Base-by-base conservation (phyloP, 805 yeast genomes). In the Kodamaea sagamina region DNA sequence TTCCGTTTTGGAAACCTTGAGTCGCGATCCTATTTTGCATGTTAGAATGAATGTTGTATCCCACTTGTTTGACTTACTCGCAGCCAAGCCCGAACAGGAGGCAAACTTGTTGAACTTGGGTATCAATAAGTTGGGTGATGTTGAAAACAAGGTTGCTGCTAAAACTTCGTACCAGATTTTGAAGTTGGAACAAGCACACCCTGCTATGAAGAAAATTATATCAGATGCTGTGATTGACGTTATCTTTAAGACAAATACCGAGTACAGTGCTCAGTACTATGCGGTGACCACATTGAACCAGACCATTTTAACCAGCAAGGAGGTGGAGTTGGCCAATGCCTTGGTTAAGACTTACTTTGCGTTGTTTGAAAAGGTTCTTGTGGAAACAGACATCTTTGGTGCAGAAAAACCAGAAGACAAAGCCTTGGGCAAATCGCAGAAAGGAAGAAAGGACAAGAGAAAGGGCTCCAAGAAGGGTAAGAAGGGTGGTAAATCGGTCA, bases 31-130 rank as follows among this genome's bases (percentile, higher is more conserved):
- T 10, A 89, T 93, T 53, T 79, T 83, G 46, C 92, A 86, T 58
- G 95, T 92, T 34, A 81, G 95, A 62, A 75, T 84, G 72, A 86
- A 81, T 49, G 81, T 85, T 21, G 78, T 89, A 25, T 71, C 79
- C 31, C 89, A 87, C 58, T 77, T 90, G 24, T 86, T 89, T 52
- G 95, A 86, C 44, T 71, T 93, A 34, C 69, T 93, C 47, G 82
- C 82, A 50, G 74, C 84, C 4, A 92, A 90, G 63, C 98, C 99
- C 3, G 99, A 93, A 68, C 99, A 93, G 71, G 99, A 93, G 64
- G 95, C 84, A 41, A 93, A 93, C 62, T 71, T 93, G 51, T 73
- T 93, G 55, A 78, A 89, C 54, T 73, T 93, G 42, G 96, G 96
- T 41, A 93, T 89, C 36, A 93, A 93, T 63, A 93, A 93, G 62